Conservation (phyloP, 345 rosid genomes). For the Sisymbrium irio region DNA sequence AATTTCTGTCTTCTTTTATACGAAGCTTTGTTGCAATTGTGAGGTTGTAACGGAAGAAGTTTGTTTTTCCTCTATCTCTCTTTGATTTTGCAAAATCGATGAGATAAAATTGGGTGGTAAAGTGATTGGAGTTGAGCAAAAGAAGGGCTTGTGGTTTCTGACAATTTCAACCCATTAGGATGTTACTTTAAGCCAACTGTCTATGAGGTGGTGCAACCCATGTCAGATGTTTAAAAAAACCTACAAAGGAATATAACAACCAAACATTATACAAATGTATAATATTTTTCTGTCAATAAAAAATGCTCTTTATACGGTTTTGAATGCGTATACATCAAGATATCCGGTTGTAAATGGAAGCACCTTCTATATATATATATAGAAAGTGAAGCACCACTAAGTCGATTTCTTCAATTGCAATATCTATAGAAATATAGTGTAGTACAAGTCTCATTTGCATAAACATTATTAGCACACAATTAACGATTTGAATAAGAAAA, state of each 20-base stretch:
- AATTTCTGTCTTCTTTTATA: constrained; percentile 39
- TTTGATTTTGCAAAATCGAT: constrained; percentile 27
- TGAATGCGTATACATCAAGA: constrained; percentile 15
- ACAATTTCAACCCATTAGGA: constrained; percentile 40
- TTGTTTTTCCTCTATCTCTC: background rate
- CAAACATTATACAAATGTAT: background rate
- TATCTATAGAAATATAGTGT: background rate
- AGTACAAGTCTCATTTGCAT: constrained; percentile 8
- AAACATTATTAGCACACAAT: background rate
- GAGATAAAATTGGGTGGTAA: constrained; percentile 41
- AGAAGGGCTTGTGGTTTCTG: constrained; percentile 44
- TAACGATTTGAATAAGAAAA: background rate
- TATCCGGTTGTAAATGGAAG: constrained; percentile 21
- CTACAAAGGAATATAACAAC: constrained; percentile 19
- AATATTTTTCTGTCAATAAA: background rate
- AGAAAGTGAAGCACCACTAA: constrained; percentile 35
- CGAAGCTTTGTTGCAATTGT: constrained; percentile 40
- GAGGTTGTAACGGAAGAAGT: constrained; percentile 26
- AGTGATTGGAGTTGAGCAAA: constrained; percentile 43
- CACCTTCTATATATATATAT: background rate
- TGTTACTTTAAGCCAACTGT: constrained; percentile 35
- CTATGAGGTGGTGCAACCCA: constrained; percentile 36
- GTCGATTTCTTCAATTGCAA: constrained; percentile 9
- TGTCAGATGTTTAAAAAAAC: constrained; percentile 20
- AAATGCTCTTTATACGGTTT: background rate